These are phyloP conservation scores for Cladorrhinum sp. DNA, from an alignment of 2,329 filamentous ascomycete species.

Conservation along the genomic window DNA sequence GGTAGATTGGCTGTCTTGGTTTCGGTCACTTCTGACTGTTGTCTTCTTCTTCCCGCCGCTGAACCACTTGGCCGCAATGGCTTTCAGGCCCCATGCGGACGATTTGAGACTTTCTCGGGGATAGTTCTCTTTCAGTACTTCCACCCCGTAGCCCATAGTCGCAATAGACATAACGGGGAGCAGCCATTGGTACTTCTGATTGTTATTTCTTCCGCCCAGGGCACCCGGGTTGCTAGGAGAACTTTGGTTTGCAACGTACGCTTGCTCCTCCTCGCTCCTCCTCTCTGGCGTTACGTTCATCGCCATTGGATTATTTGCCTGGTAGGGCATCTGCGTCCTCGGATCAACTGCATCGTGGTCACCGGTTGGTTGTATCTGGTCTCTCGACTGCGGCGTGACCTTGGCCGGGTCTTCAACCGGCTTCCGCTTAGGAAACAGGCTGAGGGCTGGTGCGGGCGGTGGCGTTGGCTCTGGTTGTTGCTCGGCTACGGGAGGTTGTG, in stretches of 20 bases:
- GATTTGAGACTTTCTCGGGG: neutral
- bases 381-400: neutral
- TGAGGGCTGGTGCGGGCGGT: neutral
- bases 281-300: neutral
- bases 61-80: neutral
- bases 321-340: slow-evolving; percentile 6
- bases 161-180: slow-evolving; percentile 17
- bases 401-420: neutral
- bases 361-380: neutral
- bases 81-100: slow-evolving; percentile 10
- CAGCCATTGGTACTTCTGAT: slow-evolving; percentile 17
- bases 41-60: slow-evolving; percentile 8
- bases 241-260: neutral
- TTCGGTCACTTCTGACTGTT: neutral
- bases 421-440: neutral
- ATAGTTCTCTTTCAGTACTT: slow-evolving; percentile 15
- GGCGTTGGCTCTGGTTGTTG: neutral
- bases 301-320: slow-evolving; percentile 10
- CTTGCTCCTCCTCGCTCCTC: neutral
- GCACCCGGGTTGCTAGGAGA: neutral
- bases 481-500: neutral
- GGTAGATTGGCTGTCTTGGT: neutral
- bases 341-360: neutral
- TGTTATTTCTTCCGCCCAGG: neutral
- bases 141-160: slow-evolving; percentile 16